Conservation (phyloP, 225 moss, liverwort and hornwort species). For the Climacium dendroides region DNA sequence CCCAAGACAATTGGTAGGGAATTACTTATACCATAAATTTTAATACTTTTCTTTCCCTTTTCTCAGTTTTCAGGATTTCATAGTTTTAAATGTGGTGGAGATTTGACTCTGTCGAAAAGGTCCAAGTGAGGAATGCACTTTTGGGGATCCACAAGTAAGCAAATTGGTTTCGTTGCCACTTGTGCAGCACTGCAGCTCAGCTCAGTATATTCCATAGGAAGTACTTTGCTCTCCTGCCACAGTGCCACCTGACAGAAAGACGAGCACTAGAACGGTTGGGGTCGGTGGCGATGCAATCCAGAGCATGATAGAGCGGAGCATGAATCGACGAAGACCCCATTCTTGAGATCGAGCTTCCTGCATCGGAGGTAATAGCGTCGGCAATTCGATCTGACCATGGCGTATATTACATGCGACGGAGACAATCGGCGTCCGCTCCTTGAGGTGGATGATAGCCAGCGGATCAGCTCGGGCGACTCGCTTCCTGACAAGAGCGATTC, state of each 20-base stretch:
- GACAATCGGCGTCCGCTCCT: background rate
- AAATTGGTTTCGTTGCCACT: background rate
- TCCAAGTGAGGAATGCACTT: background rate
- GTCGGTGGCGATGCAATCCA: background rate
- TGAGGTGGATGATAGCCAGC: background rate
- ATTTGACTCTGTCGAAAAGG: background rate
- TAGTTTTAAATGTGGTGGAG: background rate
- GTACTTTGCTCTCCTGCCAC: background rate
- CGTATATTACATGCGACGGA: background rate
- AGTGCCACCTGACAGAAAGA: no score
- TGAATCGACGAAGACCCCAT: background rate
- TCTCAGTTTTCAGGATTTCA: background rate
- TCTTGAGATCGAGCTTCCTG: background rate
- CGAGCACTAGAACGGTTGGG: background rate
- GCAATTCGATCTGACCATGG: background rate
- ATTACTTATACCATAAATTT: background rate
- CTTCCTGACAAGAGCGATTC: background rate
- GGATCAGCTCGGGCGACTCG: background rate
- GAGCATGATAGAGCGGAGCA: background rate
- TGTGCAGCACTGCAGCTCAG: background rate
- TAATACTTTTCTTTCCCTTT: background rate
- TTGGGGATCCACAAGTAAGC: no score
- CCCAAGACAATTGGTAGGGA: background rate
- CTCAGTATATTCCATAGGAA: background rate
- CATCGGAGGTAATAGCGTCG: background rate